Conservation (phyloP, 1,284 basidiomycete genomes). For the Cronartium ribicola region DNA sequence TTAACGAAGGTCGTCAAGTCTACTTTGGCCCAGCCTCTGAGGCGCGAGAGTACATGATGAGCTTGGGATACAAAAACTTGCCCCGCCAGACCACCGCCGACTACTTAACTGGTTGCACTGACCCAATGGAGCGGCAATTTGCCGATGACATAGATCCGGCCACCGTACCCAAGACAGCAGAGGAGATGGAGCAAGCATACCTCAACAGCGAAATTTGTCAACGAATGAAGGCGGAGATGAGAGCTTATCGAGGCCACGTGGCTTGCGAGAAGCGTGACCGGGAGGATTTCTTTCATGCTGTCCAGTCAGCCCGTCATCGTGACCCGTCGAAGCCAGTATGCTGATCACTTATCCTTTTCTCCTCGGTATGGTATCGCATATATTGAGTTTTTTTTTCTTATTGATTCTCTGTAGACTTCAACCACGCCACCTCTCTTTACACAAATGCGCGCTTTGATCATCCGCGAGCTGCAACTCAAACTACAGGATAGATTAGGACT, state of each 20-base stretch:
- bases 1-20: conserved; percentile 75
- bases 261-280: conserved; percentile 62
- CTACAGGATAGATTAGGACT: conserved; percentile 79
- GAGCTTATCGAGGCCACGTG: conserved; percentile 67
- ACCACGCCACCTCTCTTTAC: conserved; percentile 75
- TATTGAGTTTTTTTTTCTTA: too few relatives aligned
- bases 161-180: conserved; percentile 46
- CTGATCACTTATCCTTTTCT: too few relatives aligned
- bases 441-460: conserved; percentile 57
- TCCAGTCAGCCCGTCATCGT: too few relatives aligned
- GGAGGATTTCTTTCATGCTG: conserved; percentile 67
- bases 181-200: conserved; percentile 61
- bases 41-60: conserved; percentile 74
- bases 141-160: conserved; percentile 52
- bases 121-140: conserved; percentile 51
- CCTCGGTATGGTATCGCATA: too few relatives aligned
- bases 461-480: conserved; percentile 55
- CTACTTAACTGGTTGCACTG: conserved; percentile 51
- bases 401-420: too few relatives aligned
- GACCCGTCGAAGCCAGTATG: too few relatives aligned
- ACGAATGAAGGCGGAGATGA: conserved; percentile 58
- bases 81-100: conserved; percentile 65
- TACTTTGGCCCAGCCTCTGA: conserved; percentile 70
- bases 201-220: conserved; percentile 57
- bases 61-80: conserved; percentile 58